These are phyloP conservation scores for Penstemon eatonii DNA, from an alignment of 257 asterid genomes.

Conservation along the genomic window DNA sequence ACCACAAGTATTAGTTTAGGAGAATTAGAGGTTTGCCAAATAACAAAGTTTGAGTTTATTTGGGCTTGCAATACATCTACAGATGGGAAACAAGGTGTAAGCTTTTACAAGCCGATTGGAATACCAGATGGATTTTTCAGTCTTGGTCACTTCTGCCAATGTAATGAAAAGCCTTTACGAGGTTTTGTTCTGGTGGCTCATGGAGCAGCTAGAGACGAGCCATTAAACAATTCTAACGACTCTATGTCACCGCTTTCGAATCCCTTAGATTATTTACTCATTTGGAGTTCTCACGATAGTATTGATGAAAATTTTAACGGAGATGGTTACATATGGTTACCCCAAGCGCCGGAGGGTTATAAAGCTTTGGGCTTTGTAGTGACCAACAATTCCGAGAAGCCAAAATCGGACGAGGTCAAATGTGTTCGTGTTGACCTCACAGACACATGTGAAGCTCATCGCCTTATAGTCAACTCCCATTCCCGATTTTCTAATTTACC, in stretches of 20 bases:
- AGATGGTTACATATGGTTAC: constrained; percentile 71
- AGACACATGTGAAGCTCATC: constrained; percentile 59
- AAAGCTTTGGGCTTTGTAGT: constrained; percentile 74
- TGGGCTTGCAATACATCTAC: constrained; percentile 62
- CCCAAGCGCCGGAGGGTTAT: constrained; percentile 74
- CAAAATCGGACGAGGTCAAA: constrained; percentile 55
- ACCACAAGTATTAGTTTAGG: constrained; percentile 59
- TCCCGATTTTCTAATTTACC: constrained; percentile 48
- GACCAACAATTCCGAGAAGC: constrained; percentile 62
- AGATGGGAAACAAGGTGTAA: constrained; percentile 53
- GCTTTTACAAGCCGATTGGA: constrained; percentile 69
- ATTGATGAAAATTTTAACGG: constrained; percentile 48
- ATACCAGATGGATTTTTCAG: constrained; percentile 69
- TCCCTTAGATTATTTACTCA: constrained; percentile 69
- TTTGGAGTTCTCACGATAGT: constrained; percentile 69
- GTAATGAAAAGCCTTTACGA: constrained; percentile 63
- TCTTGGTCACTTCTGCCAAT: constrained; percentile 81
- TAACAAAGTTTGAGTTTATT: constrained; percentile 57
- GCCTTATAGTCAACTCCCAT: constrained; percentile 38
- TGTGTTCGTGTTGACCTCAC: constrained; percentile 79
- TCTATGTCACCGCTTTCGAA: constrained; percentile 49
- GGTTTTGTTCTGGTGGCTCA: constrained; percentile 83
- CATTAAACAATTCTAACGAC: constrained; percentile 17
- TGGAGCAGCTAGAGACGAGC: constrained; percentile 33
- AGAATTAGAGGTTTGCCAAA: constrained; percentile 68